A percentile compares a stretch with the other conserved stretches of the same genome.
Conservation (phyloP, 495 filamentous ascomycete species). For the Talaromyces thailandensis region DNA sequence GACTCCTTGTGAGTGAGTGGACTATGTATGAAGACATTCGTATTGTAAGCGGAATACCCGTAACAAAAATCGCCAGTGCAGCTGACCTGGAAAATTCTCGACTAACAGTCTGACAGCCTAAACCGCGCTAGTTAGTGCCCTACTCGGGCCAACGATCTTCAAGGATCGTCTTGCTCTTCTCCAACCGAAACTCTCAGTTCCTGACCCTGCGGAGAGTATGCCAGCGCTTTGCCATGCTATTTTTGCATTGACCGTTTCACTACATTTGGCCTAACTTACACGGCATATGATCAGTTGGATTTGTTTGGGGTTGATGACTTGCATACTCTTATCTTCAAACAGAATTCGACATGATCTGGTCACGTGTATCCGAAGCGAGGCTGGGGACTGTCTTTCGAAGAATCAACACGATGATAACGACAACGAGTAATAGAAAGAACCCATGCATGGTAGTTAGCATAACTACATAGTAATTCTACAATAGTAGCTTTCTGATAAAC, state of each 20-base stretch:
- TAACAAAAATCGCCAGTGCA: not conserved
- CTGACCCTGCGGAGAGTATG: too few species aligned
- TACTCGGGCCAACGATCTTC: not conserved
- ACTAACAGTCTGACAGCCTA: not conserved
- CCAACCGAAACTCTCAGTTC: not conserved
- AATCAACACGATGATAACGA: not conserved
- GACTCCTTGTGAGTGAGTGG: not conserved
- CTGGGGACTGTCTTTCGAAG: not conserved
- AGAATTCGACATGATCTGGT: not conserved
- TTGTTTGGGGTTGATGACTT: not conserved
- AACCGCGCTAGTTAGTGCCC: not conserved
- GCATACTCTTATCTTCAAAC: not conserved
- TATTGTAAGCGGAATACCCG: not conserved
- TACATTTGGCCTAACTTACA: not conserved
- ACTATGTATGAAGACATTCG: too few species aligned
- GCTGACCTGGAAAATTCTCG: constrained; percentile 2
- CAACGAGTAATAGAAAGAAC: not conserved
- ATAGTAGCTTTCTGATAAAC: not conserved
- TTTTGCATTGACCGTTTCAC: not conserved
- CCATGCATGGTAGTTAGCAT: too few species aligned
- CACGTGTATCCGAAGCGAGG: not conserved
- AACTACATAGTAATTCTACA: too few species aligned
- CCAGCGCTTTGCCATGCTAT: not conserved
- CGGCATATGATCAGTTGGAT: not conserved
- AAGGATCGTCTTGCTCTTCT: not conserved